Base-by-base conservation (phyloP, 768 basidiomycete species). In the Chlorophyllum brunneum region DNA sequence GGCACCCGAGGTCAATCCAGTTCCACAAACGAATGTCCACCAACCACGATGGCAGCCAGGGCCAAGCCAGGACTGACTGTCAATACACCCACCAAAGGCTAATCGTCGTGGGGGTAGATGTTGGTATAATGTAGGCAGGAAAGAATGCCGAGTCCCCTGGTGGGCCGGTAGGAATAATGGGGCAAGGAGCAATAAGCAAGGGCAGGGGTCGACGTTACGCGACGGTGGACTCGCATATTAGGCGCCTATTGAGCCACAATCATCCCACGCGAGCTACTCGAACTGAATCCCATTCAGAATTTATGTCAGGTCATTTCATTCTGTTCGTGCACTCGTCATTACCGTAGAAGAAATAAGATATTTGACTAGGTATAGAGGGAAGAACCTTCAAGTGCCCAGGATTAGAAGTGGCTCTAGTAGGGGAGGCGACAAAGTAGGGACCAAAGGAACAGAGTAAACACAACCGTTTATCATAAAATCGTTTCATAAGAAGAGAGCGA, bases 381-480 rank as follows among this genome's bases (percentile, higher is more conserved):
- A 33, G 26, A 13, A 31, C 27, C 18, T 33, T 45, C 41, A 11
- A 24, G 41, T 26, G 26, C 18, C 27, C 38, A 16, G 37, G 6
- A 49, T 49, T 49, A 49, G 30, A 49, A 49, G 38, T 29, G 38
- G 27, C 38, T 49, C 29, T 49, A 49, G 20, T 39, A 34, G 11
- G 33, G 16, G 34, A 49, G 40, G 37, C 34, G 16, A 24, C n/a
- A 16, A 9, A 39, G 8, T 18, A 18, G 16, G 13, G 9, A 24
- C 27, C 29, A 23, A 30, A 18, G 18, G 27, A 20, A 42, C 7
- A 42, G 26, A 49, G 11, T 18, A 6, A 30, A 49, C 37, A 16
- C 20, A 23, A 26, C 41, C 9, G 24, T 27, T n/a, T 29, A 33
- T 9, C 27, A 34, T 47, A 47, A 34, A 24, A 40, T 40, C 38